Evolutionary conservation across 2,329 filamentous ascomycete species (phyloP), one percentile per base, ranked within the genome.

Genomic region (Pestalotiopsis sp.): DNA sequence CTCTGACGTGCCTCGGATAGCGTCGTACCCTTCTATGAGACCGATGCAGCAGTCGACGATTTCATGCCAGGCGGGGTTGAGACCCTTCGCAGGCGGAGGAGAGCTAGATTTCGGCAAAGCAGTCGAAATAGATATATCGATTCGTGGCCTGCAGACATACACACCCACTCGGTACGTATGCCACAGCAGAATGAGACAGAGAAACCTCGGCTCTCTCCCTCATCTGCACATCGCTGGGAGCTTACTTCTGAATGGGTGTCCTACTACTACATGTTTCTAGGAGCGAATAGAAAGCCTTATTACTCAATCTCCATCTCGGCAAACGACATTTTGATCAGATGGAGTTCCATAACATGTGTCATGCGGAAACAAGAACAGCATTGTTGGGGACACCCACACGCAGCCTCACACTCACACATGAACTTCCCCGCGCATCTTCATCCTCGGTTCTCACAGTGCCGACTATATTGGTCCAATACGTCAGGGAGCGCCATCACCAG

Each of bases 191-290:
- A 26, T 22, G 22, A 35, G 56, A 17, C 22, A 58, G 22, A 7
- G 56, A 52, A 52, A 20, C 44, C 44, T 52, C 44, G 44, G 44
- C 44, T 52, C 17, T 20, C 40, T 48, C 40, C 20, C 44, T 52
- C 44, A n/a, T 24, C 39, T 63, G 60, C 60, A 63, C n/a, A 39
- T 44, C 38, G 39, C 60, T 63, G 60, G 38, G 48, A 24, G 9
- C 39, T 35, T 44, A 22, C 60, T 63, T 26, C 60, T 22, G 60
- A 24, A 48, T 40, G 60, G 60, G 60, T 61, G n/a, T n/a, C 39
- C 17, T 24, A 39, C 60, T 26, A 20, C 60, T 44, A 20, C 60
- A 22, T 24, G 24, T 63, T 10, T 13, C 20, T 13, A 14, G 39
- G 35, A 20, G 39, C 60, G 39, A 63, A 63, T 63, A 22, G 35